Evolutionary conservation across 306 rosid species (phyloP).

Genomic region (Begonia loranthoides): DNA sequence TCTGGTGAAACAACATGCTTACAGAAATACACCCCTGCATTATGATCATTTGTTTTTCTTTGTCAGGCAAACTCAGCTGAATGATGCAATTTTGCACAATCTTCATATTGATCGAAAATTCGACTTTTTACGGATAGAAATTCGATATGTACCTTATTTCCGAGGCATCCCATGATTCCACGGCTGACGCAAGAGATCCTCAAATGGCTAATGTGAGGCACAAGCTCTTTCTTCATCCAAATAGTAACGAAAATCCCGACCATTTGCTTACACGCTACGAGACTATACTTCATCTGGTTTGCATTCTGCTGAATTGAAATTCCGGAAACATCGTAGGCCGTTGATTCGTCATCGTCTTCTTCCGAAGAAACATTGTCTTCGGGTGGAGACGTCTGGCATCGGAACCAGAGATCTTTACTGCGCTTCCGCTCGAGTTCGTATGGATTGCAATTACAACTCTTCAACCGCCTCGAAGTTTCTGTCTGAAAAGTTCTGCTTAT

Average conservation of each 20-base stretch:
- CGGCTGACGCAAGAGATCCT: constrained; percentile 96
- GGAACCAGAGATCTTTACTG: constrained; percentile 16
- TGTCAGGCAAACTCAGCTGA: too few species aligned
- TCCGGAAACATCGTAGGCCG: constrained; percentile 4
- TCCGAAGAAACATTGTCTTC: constrained; percentile 4
- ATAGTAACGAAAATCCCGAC: constrained; percentile 82
- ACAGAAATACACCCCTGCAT: constrained; percentile 96
- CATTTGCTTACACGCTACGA: constrained; percentile 72
- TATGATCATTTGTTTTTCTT: constrained; percentile 9
- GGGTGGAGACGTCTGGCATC: neutral
- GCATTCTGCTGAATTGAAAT: neutral
- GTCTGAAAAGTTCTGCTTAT: constrained; percentile 62
- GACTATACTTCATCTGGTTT: constrained; percentile 14
- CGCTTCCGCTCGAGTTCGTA: constrained; percentile 58
- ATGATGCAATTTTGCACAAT: neutral
- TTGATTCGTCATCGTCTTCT: constrained; percentile 17
- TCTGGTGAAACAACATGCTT: constrained; percentile 94
- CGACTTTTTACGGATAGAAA: neutral
- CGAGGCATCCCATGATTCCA: constrained; percentile 98
- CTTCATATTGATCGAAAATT: neutral
- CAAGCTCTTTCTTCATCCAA: constrained; percentile 78
- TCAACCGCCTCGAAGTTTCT: constrained; percentile 42
- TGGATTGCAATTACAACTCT: constrained; percentile 58
- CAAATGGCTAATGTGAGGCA: constrained; percentile 66
- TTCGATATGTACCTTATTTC: constrained; percentile 60